Evolutionary conservation across 768 basidiomycete species (phyloP), one percentile per base, ranked within the genome.

Genomic region (Kwoniella shandongensis): DNA sequence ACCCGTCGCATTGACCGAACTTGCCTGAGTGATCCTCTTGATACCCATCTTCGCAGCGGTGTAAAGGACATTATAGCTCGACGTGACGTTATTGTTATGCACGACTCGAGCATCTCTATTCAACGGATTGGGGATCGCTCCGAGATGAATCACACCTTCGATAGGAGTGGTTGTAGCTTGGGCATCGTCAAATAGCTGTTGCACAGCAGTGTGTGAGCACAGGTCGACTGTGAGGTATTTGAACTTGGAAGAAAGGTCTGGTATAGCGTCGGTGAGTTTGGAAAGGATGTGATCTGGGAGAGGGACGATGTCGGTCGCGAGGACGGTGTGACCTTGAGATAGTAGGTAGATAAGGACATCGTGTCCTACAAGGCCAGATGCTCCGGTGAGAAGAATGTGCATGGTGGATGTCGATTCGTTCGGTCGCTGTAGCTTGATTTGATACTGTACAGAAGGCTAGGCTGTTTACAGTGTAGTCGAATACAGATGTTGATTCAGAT

Each of bases 111-210:
- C 36, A 44, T 70, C 65, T 10, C 47, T n/a, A 5, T 12, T 12
- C 17, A 59, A 5, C 8, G 71, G 71, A 47, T 57, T 23, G 0
- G 70, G 70, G 15, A 75, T 67, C 1, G 71, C 73, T 2, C 57
- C 69, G 20, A 75, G 63, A 35, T 75, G 73, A 12, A 75, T 67
- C 4, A 71, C 63, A 3, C 65, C 71, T 18, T 71, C 64, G 44
- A 63, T 51, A 6, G 57, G 60, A 23, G 30, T 20, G 6, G 30
- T n/a, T n/a, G n/a, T n/a, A n/a, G n/a, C n/a, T n/a, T n/a, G 4
- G 23, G 26, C 10, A n/a, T 40, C 11, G 0, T 49, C 40, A 44
- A 70, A 66, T 0, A 70, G 18, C 1, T 35, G 35, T 13, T 66
- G 57, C 1, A 69, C 50, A 3, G 40, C 44, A n/a, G 30, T 38